Conservation (phyloP, 257 asterid species). For the Linderniella brevidens region DNA sequence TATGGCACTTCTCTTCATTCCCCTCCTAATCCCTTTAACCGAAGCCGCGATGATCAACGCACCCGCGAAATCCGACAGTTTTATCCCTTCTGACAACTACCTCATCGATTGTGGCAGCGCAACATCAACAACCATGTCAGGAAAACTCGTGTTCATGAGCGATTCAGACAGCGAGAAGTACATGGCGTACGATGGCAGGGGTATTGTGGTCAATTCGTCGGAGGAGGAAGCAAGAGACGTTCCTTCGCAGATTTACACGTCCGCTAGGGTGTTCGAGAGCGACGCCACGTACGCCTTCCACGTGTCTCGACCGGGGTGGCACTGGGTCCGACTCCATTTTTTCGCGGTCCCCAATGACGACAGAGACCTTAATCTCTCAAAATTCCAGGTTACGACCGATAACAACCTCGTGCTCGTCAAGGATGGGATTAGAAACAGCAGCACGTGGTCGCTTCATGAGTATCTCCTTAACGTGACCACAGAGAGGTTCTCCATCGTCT, state of each 20-base stretch:
- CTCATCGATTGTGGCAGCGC: conserved; percentile 51
- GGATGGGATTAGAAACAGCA: not conserved
- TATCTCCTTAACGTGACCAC: conserved; percentile 46
- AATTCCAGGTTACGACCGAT: conserved; percentile 47
- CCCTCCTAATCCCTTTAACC: no score
- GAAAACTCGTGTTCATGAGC: conserved; percentile 23
- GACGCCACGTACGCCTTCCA: conserved; percentile 53
- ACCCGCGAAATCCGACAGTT: conserved; percentile 30
- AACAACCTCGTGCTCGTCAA: conserved; percentile 41
- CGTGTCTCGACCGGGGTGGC: conserved; percentile 50
- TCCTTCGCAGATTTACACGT: conserved; percentile 32
- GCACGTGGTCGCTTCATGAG: conserved; percentile 21
- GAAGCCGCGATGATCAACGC: conserved; percentile 18
- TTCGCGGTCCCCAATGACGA: conserved; percentile 49
- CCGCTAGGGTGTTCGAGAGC: conserved; percentile 39
- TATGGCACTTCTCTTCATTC: no score
- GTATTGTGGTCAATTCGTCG: no score
- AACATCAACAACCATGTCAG: conserved; percentile 18
- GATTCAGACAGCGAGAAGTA: conserved; percentile 26
- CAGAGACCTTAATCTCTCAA: conserved; percentile 40
- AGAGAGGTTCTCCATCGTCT: conserved; percentile 22
- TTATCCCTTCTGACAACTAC: conserved; percentile 42
- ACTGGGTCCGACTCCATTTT: conserved; percentile 63
- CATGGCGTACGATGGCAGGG: conserved; percentile 24
- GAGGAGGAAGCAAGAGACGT: no score